phyloP scores from a whole-genome alignment of 2,329 filamentous ascomycete genomes.

The Apiospora marii region DNA sequence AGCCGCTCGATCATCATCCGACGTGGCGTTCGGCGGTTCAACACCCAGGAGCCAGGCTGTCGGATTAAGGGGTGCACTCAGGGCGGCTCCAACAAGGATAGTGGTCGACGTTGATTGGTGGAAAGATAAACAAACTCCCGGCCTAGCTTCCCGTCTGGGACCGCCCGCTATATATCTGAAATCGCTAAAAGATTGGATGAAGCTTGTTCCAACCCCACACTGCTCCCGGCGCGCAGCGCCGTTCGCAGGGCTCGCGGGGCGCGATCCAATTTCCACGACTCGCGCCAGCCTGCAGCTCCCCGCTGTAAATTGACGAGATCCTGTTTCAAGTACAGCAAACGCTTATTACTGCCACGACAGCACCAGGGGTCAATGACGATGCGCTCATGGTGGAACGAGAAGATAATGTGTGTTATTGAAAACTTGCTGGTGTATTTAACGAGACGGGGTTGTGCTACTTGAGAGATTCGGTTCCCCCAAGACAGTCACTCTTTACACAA shows the following conservation, averaged over 20 bases:
- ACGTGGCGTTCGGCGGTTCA: background rate
- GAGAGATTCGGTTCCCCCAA: background rate
- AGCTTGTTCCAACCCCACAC: slow-evolving; percentile 2
- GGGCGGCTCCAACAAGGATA: background rate
- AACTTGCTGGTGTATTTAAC: background rate
- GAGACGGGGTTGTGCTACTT: background rate
- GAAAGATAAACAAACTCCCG: background rate
- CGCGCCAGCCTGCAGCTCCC: background rate
- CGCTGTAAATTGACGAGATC: background rate
- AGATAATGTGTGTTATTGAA: background rate
- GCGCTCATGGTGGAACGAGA: background rate
- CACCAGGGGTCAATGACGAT: background rate
- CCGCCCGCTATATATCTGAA: background rate
- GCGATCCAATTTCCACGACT: slow-evolving; percentile 10
- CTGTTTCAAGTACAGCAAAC: slow-evolving; percentile 11
- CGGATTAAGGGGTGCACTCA: slow-evolving; percentile 4
- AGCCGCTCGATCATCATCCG: background rate
- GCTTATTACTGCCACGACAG: background rate
- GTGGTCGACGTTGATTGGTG: background rate
- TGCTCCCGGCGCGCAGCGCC: background rate
- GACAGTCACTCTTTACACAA: background rate
- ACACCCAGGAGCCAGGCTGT: slow-evolving; percentile 10
- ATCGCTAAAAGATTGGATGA: slow-evolving; percentile 7
- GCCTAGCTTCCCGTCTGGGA: background rate
- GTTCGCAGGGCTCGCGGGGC: background rate